phyloP scores from a whole-genome alignment of 805 yeast genomes.

The Starmerella ratchasimensis region DNA sequence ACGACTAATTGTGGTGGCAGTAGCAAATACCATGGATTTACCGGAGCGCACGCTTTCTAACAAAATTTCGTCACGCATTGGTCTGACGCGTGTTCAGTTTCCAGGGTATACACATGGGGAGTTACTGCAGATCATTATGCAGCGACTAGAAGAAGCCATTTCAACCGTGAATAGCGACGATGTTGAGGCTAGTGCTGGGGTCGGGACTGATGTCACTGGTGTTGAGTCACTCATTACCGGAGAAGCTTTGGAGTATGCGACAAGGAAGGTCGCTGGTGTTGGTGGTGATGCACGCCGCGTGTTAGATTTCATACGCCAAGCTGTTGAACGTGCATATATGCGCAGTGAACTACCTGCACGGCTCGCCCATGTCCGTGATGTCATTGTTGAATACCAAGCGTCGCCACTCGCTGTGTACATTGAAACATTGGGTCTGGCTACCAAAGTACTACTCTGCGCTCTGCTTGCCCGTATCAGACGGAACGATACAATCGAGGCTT shows the following conservation, averaged over 20 bases:
- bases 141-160: conserved; percentile 43
- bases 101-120: conserved; percentile 78
- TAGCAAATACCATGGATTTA: conserved; percentile 93
- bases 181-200: neutral
- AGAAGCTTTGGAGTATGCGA: conserved; percentile 73
- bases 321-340: conserved; percentile 47
- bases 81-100: conserved; percentile 73
- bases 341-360: conserved; percentile 41
- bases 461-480: conserved; percentile 50
- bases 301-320: conserved; percentile 71
- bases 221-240: conserved; percentile 5
- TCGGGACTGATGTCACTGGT: too few relatives aligned
- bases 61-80: conserved; percentile 82
- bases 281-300: conserved; percentile 97
- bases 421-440: conserved; percentile 45
- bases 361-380: conserved; percentile 50
- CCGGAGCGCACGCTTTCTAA: conserved; percentile 81
- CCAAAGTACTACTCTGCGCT: conserved; percentile 62
- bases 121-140: conserved; percentile 57
- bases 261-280: conserved; percentile 88
- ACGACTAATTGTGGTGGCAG: conserved; percentile 73
- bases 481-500: conserved; percentile 54
- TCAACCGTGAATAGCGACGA: too few relatives aligned
- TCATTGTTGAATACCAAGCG: conserved; percentile 62
- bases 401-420: conserved; percentile 58